These are phyloP conservation scores for Jatropha podagrica DNA, from an alignment of 441 rosid species.

Conservation along the genomic window DNA sequence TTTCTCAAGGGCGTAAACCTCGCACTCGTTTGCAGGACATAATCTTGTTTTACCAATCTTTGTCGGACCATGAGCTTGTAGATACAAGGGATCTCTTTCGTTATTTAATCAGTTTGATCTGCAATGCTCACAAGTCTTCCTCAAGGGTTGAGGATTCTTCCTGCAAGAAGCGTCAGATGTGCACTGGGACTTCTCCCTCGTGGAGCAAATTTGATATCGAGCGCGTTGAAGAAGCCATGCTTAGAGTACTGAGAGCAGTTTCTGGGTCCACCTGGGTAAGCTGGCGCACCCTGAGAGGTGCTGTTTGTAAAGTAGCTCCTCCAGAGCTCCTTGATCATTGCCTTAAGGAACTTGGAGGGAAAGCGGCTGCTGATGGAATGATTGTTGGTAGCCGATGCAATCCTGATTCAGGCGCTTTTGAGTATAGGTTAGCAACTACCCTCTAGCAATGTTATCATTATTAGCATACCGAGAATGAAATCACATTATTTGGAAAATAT, in stretches of 20 bases:
- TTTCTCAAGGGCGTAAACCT: conserved; percentile 37
- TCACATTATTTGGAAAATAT: background rate
- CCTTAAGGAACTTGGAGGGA: conserved; percentile 57
- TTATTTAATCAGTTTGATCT: conserved; percentile 46
- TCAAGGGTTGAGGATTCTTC: conserved; percentile 29
- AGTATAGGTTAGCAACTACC: conserved; percentile 49
- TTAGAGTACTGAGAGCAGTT: conserved; percentile 63
- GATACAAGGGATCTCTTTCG: conserved; percentile 52
- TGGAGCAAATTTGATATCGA: conserved; percentile 46
- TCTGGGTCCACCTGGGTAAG: conserved; percentile 65
- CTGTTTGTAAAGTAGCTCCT: conserved; percentile 53
- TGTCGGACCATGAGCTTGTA: conserved; percentile 52
- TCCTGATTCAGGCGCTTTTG: conserved; percentile 49
- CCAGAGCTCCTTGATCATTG: conserved; percentile 58
- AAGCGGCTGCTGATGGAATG: conserved; percentile 43
- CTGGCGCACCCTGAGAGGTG: conserved; percentile 61
- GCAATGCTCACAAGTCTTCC: conserved; percentile 36
- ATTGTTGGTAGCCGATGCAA: conserved; percentile 40
- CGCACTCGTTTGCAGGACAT: conserved; percentile 37
- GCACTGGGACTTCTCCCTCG: conserved; percentile 23
- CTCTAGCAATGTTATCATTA: background rate
- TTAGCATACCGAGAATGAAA: background rate
- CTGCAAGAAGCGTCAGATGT: conserved; percentile 25
- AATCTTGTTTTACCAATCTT: conserved; percentile 50
- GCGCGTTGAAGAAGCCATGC: conserved; percentile 58